phyloP scores from a whole-genome alignment of 768 basidiomycete species.

The Russula sp. region DNA sequence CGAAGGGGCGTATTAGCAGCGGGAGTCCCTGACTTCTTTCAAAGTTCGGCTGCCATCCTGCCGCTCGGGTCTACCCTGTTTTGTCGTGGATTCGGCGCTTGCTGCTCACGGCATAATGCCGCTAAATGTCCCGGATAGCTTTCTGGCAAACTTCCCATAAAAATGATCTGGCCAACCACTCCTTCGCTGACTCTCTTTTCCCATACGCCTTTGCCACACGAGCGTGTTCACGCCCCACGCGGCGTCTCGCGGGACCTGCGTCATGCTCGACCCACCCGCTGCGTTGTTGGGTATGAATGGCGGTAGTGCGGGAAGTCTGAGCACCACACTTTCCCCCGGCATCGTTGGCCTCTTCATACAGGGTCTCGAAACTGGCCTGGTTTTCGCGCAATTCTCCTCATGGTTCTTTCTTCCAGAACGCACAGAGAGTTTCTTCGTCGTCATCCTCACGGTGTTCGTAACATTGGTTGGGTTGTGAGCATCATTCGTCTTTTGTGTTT shows the following conservation, averaged over 20 bases:
- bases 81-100: too few relatives aligned
- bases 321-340: neutral
- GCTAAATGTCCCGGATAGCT: too few relatives aligned
- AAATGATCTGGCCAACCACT: neutral
- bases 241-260: neutral
- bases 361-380: conserved; percentile 2
- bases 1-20: too few relatives aligned
- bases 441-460: neutral
- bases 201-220: neutral
- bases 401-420: neutral
- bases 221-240: too few relatives aligned
- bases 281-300: too few relatives aligned
- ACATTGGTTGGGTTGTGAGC: neutral
- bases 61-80: too few relatives aligned
- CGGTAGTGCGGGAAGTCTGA: neutral
- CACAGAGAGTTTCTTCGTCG: neutral
- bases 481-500: neutral
- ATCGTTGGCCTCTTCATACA: conserved; percentile 10
- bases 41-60: too few relatives aligned
- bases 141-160: too few relatives aligned
- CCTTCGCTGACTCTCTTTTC: neutral
- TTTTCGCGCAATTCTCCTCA: neutral
- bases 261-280: neutral
- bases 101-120: too few relatives aligned
- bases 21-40: too few relatives aligned